These are phyloP conservation scores for Tolypocladium cylindrosporum DNA, from an alignment of 2,329 filamentous ascomycete species.

Conservation along the genomic window DNA sequence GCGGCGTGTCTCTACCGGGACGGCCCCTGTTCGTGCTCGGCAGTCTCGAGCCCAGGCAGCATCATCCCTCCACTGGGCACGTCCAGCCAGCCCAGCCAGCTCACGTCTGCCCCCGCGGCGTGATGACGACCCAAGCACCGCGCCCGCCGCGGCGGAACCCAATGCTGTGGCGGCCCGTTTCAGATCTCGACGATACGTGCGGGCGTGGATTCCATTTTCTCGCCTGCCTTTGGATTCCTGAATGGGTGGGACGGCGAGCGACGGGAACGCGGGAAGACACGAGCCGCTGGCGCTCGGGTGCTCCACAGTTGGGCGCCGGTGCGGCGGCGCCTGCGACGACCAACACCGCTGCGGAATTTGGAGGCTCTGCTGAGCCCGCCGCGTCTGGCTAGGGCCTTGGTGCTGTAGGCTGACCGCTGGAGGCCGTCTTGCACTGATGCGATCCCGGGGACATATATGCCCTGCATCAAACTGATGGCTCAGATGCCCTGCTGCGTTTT, in stretches of 20 bases:
- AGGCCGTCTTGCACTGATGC: neutral
- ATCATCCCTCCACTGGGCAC: neutral
- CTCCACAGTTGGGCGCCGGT: slow-evolving; percentile 9
- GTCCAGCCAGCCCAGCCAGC: neutral
- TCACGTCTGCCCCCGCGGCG: neutral
- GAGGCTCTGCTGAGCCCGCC: neutral
- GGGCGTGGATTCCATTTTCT: no score
- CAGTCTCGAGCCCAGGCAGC: neutral
- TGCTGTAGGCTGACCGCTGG: neutral
- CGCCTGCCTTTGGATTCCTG: no score
- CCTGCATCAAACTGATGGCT: neutral
- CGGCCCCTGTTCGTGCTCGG: neutral
- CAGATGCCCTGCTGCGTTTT: neutral
- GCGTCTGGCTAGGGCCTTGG: neutral
- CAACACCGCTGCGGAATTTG: neutral
- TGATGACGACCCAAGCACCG: neutral
- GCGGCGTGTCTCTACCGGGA: neutral
- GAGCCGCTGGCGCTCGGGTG: neutral
- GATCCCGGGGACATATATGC: neutral
- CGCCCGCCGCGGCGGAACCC: neutral
- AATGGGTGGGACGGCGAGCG: neutral
- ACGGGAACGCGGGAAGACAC: neutral
- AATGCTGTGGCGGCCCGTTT: neutral
- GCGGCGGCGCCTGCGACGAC: slow-evolving; percentile 2
- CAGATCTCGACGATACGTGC: neutral